Evolutionary conservation across 768 basidiomycete genomes (phyloP), one percentile per base, ranked within the genome.

Genomic region (Hericium rajendrae): DNA sequence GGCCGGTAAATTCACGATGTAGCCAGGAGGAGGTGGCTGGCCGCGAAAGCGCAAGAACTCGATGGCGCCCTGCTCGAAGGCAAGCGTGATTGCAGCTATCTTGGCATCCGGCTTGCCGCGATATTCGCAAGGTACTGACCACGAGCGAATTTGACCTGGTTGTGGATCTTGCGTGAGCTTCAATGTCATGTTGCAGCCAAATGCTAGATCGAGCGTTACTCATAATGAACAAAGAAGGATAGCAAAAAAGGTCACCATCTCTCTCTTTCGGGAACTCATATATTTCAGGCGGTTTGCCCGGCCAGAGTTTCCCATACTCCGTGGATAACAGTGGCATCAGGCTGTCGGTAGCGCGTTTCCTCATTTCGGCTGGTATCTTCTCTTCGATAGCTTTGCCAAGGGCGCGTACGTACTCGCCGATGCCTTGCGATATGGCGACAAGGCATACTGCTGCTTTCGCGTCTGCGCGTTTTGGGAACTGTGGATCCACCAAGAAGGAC

Each of bases 371-470:
- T 0, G 82, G 71, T 50, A 86, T 62, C 50, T 72, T 78, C 28
- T 70, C 68, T 48, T 83, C 80, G 6, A 77, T 61, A 16, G 70
- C 72, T 11, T 69, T 68, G 16, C 69, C 68, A 38, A 83, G 66
- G 4, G 68, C 66, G 16, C 78, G 81, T 48, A 85, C 77, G 61
- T 83, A 82, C 20, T 74, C 68, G 5, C 81, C 82, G 10, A 83
- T 71, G 9, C 82, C 83, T 59, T 81, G 76, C 2, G 83, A 81
- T 66, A 88, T 78, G 0, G 85, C 87, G 15, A 81, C 71, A 22
- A 89, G 68, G 58, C 78, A 81, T 2, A 81, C 87, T 0, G 86
- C 88, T 0, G 77, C 74, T 67, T 84, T 86, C n/a, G 86, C 86
- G 54, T 88, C 86, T 0, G 71, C 69, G 3, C 80, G 80, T 62